Conservation (phyloP, 257 asterid species). For the Fraxinus americana region DNA sequence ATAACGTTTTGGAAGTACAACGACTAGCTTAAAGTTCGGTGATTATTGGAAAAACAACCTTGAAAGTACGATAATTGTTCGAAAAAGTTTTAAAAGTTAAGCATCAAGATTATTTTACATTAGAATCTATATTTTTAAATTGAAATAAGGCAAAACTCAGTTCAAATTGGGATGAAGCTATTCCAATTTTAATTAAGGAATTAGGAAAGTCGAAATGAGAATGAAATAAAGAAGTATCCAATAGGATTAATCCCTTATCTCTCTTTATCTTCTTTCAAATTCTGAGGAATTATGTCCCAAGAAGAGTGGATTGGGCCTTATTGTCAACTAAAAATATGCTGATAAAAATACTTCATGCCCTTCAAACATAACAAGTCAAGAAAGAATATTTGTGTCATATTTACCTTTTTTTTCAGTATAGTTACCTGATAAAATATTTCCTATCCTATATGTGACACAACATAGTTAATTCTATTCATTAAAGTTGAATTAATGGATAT, state of each 20-base stretch:
- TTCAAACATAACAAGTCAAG: too few species aligned
- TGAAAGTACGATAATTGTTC: neutral
- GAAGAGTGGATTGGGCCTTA: neutral
- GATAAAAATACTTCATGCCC: neutral
- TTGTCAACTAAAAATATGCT: neutral
- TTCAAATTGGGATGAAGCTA: neutral
- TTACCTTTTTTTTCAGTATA: too few species aligned
- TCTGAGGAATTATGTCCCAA: neutral
- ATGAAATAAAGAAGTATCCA: neutral
- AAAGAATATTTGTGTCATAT: too few species aligned
- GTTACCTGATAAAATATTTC: neutral
- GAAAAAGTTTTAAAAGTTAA: neutral
- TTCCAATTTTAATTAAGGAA: neutral
- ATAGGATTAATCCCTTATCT: neutral
- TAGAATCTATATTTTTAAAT: too few species aligned
- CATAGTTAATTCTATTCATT: neutral
- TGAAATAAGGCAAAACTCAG: too few species aligned
- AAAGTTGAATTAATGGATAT: neutral
- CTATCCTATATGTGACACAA: neutral
- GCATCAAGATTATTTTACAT: neutral
- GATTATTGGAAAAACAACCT: neutral
- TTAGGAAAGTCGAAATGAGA: neutral
- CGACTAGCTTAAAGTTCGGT: neutral
- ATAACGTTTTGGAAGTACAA: neutral
- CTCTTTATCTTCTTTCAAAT: neutral